Evolutionary conservation across 192 early-diverging fungal species (phyloP), one percentile per base, ranked within the genome.

Genomic region (Coemansia sp.): DNA sequence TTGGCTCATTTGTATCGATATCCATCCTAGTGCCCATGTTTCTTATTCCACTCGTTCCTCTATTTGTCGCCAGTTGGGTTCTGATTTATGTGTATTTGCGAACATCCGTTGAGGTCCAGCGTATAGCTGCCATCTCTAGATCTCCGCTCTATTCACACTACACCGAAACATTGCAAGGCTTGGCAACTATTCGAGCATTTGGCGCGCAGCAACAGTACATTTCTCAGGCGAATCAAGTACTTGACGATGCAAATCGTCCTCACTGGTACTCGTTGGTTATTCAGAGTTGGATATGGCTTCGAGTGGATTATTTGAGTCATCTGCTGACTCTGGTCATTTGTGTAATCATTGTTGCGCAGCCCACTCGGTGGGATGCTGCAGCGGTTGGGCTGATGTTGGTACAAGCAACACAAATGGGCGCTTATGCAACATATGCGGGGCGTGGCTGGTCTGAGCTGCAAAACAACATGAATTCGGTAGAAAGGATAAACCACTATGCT

Each of bases 101-200:
- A 3, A 86, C 88, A 3, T 90, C 88, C 0, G 87, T 92, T 23
- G 93, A 96, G 68, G 53, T 98, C 28, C 93, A 94, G 63, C 87
- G 91, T n/a, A 68, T 97, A 3, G 91, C 93, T 47, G 90, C 91
- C 6, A 82, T 91, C 15, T 70, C 91, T 15, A 81, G 91, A 23
- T 88, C 87, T 3, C 89, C 92, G 0, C 72, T 97, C 2, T 94
- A 91, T 61, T 81, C 93, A 0, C 90, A 89, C 60, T 86, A 95
- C 51, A 63, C 84, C 6, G 91, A 94, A 50, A 85, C 88, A 0
- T 65, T 94, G 14, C 84, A 80, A 18, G 95, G 95, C 0, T 54
- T 92, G 7, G 66, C 90, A 3, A 94, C 91, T 3, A 96, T 98
- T 57, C 81, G 94, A n/a, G 91, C 92, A 0, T 95, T 89, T 57